phyloP scores from a whole-genome alignment of 2,329 filamentous ascomycete genomes.

The Chalara sp. region DNA sequence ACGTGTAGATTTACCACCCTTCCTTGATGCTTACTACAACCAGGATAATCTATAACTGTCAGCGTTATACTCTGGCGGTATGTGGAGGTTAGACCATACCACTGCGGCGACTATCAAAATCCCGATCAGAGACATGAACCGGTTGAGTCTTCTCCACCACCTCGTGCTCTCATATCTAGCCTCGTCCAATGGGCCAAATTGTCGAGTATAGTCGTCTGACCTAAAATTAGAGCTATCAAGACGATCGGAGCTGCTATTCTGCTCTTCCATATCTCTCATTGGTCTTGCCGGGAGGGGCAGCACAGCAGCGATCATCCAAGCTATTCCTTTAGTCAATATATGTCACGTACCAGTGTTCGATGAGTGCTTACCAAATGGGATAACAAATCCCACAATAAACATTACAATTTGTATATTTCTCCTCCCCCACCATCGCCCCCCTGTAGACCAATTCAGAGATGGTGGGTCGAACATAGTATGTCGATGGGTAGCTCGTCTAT shows the following conservation, averaged over 20 bases:
- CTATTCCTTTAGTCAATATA: conserved; percentile 30
- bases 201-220: conserved; percentile 19
- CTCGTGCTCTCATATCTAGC: conserved; percentile 44
- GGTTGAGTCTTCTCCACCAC: conserved; percentile 59
- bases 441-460: conserved; percentile 56
- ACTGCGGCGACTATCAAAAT: conserved; percentile 46
- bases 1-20: conserved; percentile 11
- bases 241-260: conserved; percentile 26
- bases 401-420: conserved; percentile 69
- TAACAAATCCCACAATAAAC: conserved; percentile 71
- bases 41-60: conserved; percentile 8
- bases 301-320: conserved; percentile 75
- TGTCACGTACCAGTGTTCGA: conserved; percentile 5
- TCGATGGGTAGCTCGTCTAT: conserved; percentile 48
- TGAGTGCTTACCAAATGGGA: conserved; percentile 59
- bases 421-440: conserved; percentile 53
- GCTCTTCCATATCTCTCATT: conserved; percentile 41
- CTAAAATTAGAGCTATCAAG: conserved; percentile 14
- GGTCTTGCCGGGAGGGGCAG: conserved; percentile 62
- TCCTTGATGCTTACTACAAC: conserved; percentile 19
- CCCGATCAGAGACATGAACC: conserved; percentile 52
- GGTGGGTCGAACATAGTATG: conserved; percentile 67
- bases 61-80: not conserved
- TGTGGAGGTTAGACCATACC: conserved; percentile 32
- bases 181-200: conserved; percentile 26